Percentiles rank a stretch among this genome's conserved stretches.
Conservation (phyloP, 257 asterid species). For the Fraxinus quadrangulata region DNA sequence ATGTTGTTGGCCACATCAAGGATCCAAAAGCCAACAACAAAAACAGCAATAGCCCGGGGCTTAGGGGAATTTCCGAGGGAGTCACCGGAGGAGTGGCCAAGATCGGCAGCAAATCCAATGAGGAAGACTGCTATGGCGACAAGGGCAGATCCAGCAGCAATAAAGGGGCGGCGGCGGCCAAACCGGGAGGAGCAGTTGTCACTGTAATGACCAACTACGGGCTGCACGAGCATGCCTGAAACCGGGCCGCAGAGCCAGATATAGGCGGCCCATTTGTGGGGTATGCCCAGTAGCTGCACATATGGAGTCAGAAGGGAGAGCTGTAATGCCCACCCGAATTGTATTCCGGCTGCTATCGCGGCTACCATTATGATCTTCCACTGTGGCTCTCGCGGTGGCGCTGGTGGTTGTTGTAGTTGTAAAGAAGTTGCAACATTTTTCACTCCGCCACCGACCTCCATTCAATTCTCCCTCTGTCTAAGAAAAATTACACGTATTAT, state of each 20-base stretch:
- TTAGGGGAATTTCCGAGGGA: slow-evolving; percentile 38
- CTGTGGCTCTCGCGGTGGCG: slow-evolving; percentile 39
- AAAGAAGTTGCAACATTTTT: slow-evolving; percentile 32
- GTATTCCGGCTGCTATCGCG: slow-evolving; percentile 83
- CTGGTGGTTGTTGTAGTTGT: slow-evolving; percentile 23
- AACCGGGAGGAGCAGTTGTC: slow-evolving; percentile 69
- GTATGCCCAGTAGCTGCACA: slow-evolving; percentile 79
- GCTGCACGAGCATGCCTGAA: slow-evolving; percentile 87
- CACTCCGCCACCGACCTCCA: slow-evolving; percentile 27
- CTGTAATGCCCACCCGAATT: slow-evolving; percentile 95
- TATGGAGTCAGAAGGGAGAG: slow-evolving; percentile 85
- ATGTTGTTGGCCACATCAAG: slow-evolving; percentile 89
- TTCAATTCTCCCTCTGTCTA: slow-evolving; percentile 1
- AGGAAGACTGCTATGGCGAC: slow-evolving; percentile 70
- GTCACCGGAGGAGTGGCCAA: slow-evolving; percentile 78
- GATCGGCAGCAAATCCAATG: slow-evolving; percentile 83
- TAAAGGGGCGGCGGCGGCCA: slow-evolving; percentile 86
- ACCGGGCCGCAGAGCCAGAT: slow-evolving; percentile 92
- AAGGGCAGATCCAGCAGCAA: slow-evolving; percentile 71
- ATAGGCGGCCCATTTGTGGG: slow-evolving; percentile 69
- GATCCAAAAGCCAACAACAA: slow-evolving; percentile 85
- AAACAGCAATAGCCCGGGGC: slow-evolving; percentile 72
- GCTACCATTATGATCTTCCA: slow-evolving; percentile 58
- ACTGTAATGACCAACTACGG: slow-evolving; percentile 83
- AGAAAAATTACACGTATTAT: background rate